Base-by-base conservation (phyloP, 306 rosid genomes). In the Gleditsia sinensis region DNA sequence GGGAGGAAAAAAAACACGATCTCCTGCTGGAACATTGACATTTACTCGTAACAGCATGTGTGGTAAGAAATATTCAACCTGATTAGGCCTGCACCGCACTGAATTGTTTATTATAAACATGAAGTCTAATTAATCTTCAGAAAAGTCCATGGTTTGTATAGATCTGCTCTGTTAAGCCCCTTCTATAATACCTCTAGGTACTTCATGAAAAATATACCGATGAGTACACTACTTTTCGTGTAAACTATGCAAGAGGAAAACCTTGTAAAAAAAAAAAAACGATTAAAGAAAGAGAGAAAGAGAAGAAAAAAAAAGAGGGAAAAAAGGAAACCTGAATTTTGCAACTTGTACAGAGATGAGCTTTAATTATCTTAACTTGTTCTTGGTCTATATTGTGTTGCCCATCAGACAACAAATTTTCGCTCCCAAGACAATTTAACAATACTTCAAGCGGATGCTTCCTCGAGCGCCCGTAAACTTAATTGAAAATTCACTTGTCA, bases 21-120 rank as follows among this genome's bases (percentile, higher is more conserved):
- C 92, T 56, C 89, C 91, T 21, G 97, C 97, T 21, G 90, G 87
- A 56, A 91, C 94, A 3, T 72, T 87, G 75, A 88, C 88, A 19
- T 85, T 80, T 76, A 61, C 11, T 58, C 84, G 88, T 34, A 83
- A 68, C 75, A 84, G 88, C 93, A 88, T 88, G 92, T 88, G 94
- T 69, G 97, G 97, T 88, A 86, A 28, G 83, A 43, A 11, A 46
- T 24, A 36, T 25, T 71, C 36, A 30, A 34, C 30, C 13, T 19
- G 33, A 24, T 34, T 3, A 45, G 57, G 49, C 37, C 24, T 57
- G 7, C 27, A 61, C 54, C 21, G 39, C n/a, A 27, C 6, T 53
- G 46, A 32, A 34, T 63, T 23, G 39, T 63, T 45, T 45, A 43
- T 69, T 54, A 54, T 34, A 4, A 4, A 37, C 42, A 37, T 3